A percentile compares a stretch with the other conserved stretches of the same genome.
phyloP scores from a whole-genome alignment of 176 grass and related monocot genomes.

The Zea luxurians region DNA sequence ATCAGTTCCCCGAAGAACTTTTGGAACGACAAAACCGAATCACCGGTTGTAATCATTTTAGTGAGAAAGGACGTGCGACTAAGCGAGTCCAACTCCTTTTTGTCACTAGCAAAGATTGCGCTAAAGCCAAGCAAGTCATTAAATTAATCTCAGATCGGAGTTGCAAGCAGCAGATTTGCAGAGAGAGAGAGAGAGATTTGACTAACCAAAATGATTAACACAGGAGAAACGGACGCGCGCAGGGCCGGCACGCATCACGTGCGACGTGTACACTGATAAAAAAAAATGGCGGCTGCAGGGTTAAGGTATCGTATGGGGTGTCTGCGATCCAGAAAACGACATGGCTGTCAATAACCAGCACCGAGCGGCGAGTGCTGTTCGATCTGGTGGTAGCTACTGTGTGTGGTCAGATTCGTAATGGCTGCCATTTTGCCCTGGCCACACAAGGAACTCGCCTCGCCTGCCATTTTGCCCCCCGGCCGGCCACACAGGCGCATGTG shows the following conservation, averaged over 20 bases:
- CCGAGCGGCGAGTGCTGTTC: too few species aligned
- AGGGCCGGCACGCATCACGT: constrained; percentile 27
- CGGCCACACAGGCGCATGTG: constrained; percentile 11
- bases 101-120: too few species aligned
- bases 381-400: background rate
- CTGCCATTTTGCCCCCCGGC: background rate
- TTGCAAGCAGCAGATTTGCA: too few species aligned
- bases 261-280: constrained; percentile 16
- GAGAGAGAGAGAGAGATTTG: background rate
- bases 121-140: too few species aligned
- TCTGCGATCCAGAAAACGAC: constrained; percentile 24
- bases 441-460: background rate
- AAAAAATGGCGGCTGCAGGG: constrained; percentile 13
- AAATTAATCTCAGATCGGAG: too few species aligned
- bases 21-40: too few species aligned
- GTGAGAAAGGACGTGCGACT: too few species aligned
- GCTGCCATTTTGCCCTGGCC: background rate
- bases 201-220: background rate
- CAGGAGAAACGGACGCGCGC: background rate
- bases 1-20: too few species aligned
- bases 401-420: constrained; percentile 22
- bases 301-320: constrained; percentile 15
- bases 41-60: too few species aligned
- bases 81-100: too few species aligned
- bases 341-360: background rate